Percentiles rank a stretch among this genome's conserved stretches.
phyloP scores from a whole-genome alignment of 2,329 filamentous ascomycete genomes.

The Fusarium albidum region DNA sequence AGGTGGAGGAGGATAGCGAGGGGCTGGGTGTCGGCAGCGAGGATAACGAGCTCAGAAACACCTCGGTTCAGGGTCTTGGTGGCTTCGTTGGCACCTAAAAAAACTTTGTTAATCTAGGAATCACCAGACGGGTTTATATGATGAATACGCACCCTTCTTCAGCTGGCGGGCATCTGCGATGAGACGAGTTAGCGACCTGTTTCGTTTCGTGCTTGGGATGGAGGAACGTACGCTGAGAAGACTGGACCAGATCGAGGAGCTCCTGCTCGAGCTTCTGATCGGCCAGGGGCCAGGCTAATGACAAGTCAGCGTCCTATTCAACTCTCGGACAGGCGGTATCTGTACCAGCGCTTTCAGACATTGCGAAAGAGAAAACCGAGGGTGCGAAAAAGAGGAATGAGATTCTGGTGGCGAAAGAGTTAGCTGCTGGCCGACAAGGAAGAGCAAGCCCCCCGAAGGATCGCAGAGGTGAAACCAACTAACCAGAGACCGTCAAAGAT shows the following conservation, averaged over 20 bases:
- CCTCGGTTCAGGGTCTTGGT: constrained; percentile 93
- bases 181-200: constrained; percentile 1
- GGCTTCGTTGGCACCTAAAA: constrained; percentile 37
- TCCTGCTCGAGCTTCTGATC: constrained; percentile 79
- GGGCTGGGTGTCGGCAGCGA: constrained; percentile 87
- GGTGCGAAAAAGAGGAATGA: constrained; percentile 25
- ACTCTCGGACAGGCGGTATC: neutral
- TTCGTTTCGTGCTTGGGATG: neutral
- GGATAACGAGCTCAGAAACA: constrained; percentile 86
- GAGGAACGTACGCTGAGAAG: constrained; percentile 58
- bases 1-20: constrained; percentile 90
- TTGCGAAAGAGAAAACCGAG: constrained; percentile 26
- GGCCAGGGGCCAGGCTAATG: constrained; percentile 73
- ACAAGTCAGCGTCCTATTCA: constrained; percentile 26
- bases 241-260: constrained; percentile 83
- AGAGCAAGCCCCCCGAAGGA: neutral
- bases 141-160: constrained; percentile 76
- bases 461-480: neutral
- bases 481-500: constrained; percentile 29
- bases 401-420: constrained; percentile 17
- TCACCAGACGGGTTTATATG: neutral
- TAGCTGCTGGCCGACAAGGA: constrained; percentile 12
- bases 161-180: constrained; percentile 70
- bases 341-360: constrained; percentile 42
- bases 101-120: constrained; percentile 43